Percentiles rank a stretch among this genome's conserved stretches.
Evolutionary conservation across 331 rosid species (phyloP).

Genomic region (Quercus tomentella): DNA sequence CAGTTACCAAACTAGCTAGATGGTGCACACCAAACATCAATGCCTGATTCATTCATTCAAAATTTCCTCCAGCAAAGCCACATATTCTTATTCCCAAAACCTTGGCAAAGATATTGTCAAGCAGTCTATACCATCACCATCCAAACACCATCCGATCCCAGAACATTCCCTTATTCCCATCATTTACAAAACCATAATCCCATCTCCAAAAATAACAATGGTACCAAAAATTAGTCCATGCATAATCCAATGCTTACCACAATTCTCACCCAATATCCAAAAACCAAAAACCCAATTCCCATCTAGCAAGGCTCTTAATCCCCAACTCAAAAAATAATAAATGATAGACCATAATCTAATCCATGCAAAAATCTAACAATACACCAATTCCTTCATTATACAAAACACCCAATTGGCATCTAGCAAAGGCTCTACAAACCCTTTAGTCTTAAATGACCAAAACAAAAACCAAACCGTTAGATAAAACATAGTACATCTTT

Average conservation of each 20-base stretch:
- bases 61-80: slow-evolving; percentile 2
- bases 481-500: neutral
- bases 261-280: neutral
- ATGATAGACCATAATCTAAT: too few species aligned
- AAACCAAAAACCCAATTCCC: neutral
- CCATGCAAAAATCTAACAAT: too few species aligned
- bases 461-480: neutral
- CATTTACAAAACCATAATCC: neutral
- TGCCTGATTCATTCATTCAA: neutral
- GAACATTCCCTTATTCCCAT: neutral
- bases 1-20: too few species aligned
- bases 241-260: neutral
- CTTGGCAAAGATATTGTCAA: neutral
- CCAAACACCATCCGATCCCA: neutral
- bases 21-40: neutral
- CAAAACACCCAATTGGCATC: too few species aligned
- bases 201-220: neutral
- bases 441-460: neutral
- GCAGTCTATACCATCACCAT: neutral
- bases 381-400: too few species aligned
- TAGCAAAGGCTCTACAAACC: neutral
- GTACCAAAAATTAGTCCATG: neutral
- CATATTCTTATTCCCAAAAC: neutral
- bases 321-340: neutral
- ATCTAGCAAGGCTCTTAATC: neutral